phyloP scores from a whole-genome alignment of 352 stramenopile genomes.

The Phytophthora sojae region DNA sequence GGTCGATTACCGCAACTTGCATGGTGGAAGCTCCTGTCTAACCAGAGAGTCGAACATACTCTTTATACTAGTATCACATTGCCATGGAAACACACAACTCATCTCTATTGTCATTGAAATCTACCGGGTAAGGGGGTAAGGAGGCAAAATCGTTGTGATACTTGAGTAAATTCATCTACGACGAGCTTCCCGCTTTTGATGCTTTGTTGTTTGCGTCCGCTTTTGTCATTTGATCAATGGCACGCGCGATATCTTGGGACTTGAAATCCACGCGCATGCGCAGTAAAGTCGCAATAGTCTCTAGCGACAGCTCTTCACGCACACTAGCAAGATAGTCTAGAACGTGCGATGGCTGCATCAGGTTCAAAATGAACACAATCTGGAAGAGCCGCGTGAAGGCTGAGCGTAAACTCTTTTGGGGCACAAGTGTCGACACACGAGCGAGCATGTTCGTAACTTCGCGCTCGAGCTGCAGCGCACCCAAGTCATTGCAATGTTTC shows the following conservation, averaged over 20 bases:
- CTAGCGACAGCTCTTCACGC: slow-evolving; percentile 48
- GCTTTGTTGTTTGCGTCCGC: slow-evolving; percentile 10
- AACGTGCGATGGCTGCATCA: slow-evolving; percentile 79
- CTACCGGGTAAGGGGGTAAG: neutral
- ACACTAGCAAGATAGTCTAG: slow-evolving; percentile 72
- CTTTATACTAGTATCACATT: neutral
- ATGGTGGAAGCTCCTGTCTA: too few species aligned
- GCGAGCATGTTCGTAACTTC: slow-evolving; percentile 73
- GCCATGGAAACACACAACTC: neutral
- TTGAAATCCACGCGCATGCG: slow-evolving; percentile 81
- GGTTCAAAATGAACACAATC: slow-evolving; percentile 80
- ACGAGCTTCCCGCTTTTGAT: neutral
- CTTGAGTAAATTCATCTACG: neutral
- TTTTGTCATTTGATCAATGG: slow-evolving; percentile 45
- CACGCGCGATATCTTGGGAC: slow-evolving; percentile 50
- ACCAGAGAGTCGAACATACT: too few species aligned
- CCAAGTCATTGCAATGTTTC: slow-evolving; percentile 83
- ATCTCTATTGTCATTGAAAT: neutral
- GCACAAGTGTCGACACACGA: slow-evolving; percentile 58
- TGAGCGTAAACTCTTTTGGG: slow-evolving; percentile 62
- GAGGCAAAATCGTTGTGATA: neutral
- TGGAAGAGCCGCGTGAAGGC: slow-evolving; percentile 84
- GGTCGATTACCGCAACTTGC: too few species aligned
- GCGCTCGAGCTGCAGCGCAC: slow-evolving; percentile 79
- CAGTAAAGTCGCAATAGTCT: slow-evolving; percentile 65